phyloP scores from a whole-genome alignment of 306 rosid species.

The Quercus engelmannii region DNA sequence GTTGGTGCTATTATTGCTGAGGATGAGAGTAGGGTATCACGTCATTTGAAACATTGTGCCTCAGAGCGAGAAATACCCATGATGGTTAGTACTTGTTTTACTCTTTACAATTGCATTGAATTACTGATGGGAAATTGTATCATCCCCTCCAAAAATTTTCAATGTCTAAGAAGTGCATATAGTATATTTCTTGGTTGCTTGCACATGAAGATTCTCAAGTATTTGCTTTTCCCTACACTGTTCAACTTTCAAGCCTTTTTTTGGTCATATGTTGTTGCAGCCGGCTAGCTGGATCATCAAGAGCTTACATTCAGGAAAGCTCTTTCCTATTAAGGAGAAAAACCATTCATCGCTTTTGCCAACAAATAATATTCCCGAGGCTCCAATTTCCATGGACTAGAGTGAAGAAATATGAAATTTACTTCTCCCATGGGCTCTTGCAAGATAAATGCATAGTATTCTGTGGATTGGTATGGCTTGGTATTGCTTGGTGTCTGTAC shows the following conservation, averaged over 20 bases:
- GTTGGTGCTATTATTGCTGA: constrained; percentile 58
- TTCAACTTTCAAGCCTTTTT: neutral
- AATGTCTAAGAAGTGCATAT: neutral
- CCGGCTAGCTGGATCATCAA: constrained; percentile 68
- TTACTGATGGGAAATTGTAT: neutral
- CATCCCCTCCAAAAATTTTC: neutral
- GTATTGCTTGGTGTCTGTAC: neutral
- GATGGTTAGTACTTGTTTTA: constrained; percentile 37
- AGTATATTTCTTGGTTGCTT: neutral
- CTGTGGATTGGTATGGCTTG: neutral
- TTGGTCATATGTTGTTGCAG: constrained; percentile 40
- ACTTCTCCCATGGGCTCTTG: constrained; percentile 6
- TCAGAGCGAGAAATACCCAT: constrained; percentile 55
- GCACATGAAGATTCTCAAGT: neutral
- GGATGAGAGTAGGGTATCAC: constrained; percentile 48
- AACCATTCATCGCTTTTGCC: constrained; percentile 9
- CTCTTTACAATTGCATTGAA: neutral
- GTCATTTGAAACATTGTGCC: constrained; percentile 81
- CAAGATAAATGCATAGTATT: neutral
- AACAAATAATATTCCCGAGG: constrained; percentile 21
- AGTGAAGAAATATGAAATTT: constrained; percentile 49
- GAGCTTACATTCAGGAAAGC: constrained; percentile 72
- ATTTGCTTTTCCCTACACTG: neutral
- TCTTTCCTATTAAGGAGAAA: constrained; percentile 46
- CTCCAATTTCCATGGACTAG: constrained; percentile 27